phyloP scores from a whole-genome alignment of 345 rosid genomes.

The Tarenaya hassleriana region DNA sequence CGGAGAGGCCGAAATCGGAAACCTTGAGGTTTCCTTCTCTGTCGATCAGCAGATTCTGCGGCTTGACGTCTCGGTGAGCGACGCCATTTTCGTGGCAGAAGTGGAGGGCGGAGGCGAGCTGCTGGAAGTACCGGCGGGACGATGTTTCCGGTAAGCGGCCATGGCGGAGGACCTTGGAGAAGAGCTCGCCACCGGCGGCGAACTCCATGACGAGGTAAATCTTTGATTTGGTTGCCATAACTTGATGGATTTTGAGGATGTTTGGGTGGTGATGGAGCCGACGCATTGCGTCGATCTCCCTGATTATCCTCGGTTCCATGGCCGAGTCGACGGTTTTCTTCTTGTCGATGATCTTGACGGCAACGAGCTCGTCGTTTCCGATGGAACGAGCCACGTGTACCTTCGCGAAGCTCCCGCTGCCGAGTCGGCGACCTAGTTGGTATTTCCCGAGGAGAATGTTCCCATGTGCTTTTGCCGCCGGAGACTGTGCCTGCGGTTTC shows the following conservation, averaged over 20 bases:
- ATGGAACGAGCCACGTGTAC: conserved; percentile 51
- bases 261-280: conserved; percentile 77
- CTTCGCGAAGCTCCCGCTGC: conserved; percentile 81
- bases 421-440: conserved; percentile 55
- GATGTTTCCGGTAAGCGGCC: conserved; percentile 48
- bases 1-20: conserved; percentile 83
- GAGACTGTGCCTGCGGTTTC: conserved; percentile 5
- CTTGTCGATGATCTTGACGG: conserved; percentile 73
- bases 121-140: conserved; percentile 68
- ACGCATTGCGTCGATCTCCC: conserved; percentile 83
- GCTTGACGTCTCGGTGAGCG: conserved; percentile 87
- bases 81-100: conserved; percentile 84
- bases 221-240: conserved; percentile 80
- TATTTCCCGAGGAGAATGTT: conserved; percentile 54
- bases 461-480: conserved; percentile 5
- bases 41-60: conserved; percentile 77
- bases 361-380: conserved; percentile 38
- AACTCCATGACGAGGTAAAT: conserved; percentile 87
- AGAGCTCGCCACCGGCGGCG: conserved; percentile 80
- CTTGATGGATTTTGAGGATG: conserved; percentile 78
- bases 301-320: conserved; percentile 58
- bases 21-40: conserved; percentile 59
- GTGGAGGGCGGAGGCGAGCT: conserved; percentile 65
- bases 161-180: conserved; percentile 49
- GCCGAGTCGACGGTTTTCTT: conserved; percentile 36